Percentiles rank a stretch among this genome's conserved stretches.
Evolutionary conservation across 202 grass and related monocot genomes (phyloP).

Genomic region (Saccharum hybrid): DNA sequence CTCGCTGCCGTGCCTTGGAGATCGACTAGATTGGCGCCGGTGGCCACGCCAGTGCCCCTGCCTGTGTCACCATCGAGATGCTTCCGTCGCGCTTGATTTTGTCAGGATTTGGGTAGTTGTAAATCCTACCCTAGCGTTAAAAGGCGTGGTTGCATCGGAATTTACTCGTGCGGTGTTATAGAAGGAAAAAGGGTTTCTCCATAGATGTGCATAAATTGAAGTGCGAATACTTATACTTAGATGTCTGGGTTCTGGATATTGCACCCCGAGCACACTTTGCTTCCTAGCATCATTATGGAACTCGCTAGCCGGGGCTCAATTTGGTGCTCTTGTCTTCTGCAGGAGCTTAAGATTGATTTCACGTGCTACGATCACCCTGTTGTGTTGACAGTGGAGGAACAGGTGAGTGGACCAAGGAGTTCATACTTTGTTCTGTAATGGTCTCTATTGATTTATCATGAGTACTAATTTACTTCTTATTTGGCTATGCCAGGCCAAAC

Average conservation of each 20-base stretch:
- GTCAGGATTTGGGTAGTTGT: background rate
- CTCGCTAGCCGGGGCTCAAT: background rate
- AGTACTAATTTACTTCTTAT: conserved; percentile 47
- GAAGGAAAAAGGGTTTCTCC: background rate
- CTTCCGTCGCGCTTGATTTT: background rate
- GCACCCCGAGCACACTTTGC: background rate
- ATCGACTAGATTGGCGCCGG: conserved; percentile 23
- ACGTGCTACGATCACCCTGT: conserved; percentile 72
- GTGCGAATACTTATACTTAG: background rate
- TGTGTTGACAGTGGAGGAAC: conserved; percentile 85
- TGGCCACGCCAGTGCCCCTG: background rate
- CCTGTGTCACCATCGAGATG: background rate
- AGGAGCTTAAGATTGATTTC: conserved; percentile 91
- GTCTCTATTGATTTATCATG: background rate
- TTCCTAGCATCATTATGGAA: background rate
- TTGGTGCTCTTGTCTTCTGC: conserved; percentile 37
- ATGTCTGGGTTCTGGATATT: background rate
- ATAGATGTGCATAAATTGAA: background rate
- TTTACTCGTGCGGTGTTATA: background rate
- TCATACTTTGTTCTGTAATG: background rate
- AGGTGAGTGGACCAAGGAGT: conserved; percentile 50
- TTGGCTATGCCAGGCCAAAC: conserved; percentile 59
- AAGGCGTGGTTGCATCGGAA: background rate
- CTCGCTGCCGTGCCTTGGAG: background rate
- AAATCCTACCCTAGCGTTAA: background rate